Conservation (phyloP, 805 yeast species). For the Saccharomycopsis malanga region DNA sequence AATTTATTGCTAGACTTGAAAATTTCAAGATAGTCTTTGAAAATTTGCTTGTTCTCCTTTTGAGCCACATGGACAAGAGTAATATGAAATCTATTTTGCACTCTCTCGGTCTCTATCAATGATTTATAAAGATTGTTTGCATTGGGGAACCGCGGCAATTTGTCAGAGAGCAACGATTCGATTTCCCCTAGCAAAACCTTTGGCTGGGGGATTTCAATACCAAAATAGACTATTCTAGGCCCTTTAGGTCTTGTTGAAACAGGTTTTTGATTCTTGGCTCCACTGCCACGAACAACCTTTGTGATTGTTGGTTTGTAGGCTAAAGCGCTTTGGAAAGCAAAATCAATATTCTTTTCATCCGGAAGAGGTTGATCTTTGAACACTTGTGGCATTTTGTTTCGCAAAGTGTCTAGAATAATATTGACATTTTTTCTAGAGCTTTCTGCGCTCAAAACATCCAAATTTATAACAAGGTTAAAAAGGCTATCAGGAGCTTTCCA, state of each 20-base stretch:
- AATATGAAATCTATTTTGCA: slow-evolving; percentile 56
- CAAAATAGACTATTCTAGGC: slow-evolving; percentile 14
- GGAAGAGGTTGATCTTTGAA: slow-evolving; percentile 30
- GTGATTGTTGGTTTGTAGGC: slow-evolving; percentile 49
- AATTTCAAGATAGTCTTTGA: neutral
- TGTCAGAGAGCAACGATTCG: neutral
- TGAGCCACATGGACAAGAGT: slow-evolving; percentile 50
- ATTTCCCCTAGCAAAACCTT: neutral
- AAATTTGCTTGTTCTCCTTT: slow-evolving; percentile 14
- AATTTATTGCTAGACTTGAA: neutral
- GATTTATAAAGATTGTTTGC: slow-evolving; percentile 7
- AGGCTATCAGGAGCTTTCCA: slow-evolving; percentile 49
- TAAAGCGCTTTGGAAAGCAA: slow-evolving; percentile 48
- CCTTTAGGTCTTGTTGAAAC: neutral
- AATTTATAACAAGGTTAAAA: slow-evolving; percentile 60
- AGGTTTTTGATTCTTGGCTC: neutral
- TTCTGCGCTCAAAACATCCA: slow-evolving; percentile 37
- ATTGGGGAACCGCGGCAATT: neutral
- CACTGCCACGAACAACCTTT: slow-evolving; percentile 26
- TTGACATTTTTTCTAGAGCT: slow-evolving; percentile 47
- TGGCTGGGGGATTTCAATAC: slow-evolving; percentile 3
- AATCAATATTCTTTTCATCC: slow-evolving; percentile 33
- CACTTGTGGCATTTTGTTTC: slow-evolving; percentile 38
- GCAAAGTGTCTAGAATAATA: slow-evolving; percentile 29
- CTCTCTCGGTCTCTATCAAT: slow-evolving; percentile 30